Conservation (phyloP, 352 stramenopile genomes). For the Phytophthora vignae region DNA sequence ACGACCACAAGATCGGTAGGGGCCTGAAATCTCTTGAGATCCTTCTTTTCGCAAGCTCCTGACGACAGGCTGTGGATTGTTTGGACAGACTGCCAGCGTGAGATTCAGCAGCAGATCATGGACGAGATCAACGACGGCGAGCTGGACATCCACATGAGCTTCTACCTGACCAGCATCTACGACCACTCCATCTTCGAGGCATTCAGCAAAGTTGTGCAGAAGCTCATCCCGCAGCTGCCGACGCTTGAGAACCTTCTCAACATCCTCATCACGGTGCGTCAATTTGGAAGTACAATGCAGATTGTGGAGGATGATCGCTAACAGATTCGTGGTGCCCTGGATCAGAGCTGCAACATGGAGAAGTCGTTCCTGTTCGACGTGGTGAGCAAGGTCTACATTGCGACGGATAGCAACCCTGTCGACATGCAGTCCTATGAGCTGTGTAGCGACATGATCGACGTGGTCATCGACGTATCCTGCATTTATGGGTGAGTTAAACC, state of each 20-base stretch:
- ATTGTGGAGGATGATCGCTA: not conserved
- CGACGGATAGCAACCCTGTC: conserved; percentile 97
- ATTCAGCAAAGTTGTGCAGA: conserved; percentile 98
- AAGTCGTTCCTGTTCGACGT: conserved; percentile 99
- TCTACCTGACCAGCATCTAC: conserved; percentile 93
- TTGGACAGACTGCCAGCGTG: conserved; percentile 93
- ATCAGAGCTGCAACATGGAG: conserved; percentile 97
- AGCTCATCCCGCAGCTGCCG: conserved; percentile 96
- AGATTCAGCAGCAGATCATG: conserved; percentile 98
- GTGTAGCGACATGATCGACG: conserved; percentile 99
- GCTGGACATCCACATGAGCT: conserved; percentile 93
- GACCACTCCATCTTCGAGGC: conserved; percentile 98
- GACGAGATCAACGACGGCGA: conserved; percentile 96
- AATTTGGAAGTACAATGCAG: not conserved
- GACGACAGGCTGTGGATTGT: too few relatives aligned
- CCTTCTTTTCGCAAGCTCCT: too few relatives aligned
- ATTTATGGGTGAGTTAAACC: conserved; percentile 93
- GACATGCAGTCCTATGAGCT: conserved; percentile 99
- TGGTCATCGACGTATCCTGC: conserved; percentile 99
- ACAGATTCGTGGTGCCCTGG: not conserved
- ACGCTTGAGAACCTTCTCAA: conserved; percentile 99
- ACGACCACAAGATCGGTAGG: conserved; percentile 97
- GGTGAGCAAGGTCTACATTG: conserved; percentile 99
- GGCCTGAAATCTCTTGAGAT: not conserved
- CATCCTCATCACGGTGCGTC: conserved; percentile 92